Evolutionary conservation across 345 rosid genomes (phyloP).

Genomic region (Excoecaria cochinchinensis): DNA sequence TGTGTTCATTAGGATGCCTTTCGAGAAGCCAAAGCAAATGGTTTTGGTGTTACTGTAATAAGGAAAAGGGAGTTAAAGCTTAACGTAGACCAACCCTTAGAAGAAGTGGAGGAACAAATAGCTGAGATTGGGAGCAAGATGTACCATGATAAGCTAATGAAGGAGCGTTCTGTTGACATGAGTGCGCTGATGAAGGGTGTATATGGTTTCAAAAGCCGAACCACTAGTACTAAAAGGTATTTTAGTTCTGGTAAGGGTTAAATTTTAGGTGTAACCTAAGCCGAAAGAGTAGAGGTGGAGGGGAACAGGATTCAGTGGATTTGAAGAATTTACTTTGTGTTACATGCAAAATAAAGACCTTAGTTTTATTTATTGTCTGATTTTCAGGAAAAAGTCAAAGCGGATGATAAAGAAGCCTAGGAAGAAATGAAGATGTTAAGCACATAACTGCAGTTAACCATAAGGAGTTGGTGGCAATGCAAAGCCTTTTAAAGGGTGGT

Average conservation of each 20-base stretch:
- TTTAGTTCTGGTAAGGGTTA: neutral
- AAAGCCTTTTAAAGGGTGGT: neutral
- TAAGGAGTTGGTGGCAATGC: neutral
- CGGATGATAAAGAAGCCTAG: slow-evolving; percentile 34
- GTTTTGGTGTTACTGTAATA: slow-evolving; percentile 77
- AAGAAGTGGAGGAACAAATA: slow-evolving; percentile 78
- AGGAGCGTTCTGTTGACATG: slow-evolving; percentile 71
- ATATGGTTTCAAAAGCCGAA: slow-evolving; percentile 37
- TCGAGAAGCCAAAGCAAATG: slow-evolving; percentile 83
- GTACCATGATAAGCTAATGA: slow-evolving; percentile 75
- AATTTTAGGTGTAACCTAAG: slow-evolving; percentile 1
- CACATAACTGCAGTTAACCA: neutral
- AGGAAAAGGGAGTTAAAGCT: slow-evolving; percentile 71
- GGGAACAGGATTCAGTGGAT: neutral
- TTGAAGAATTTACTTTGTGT: slow-evolving; percentile 1
- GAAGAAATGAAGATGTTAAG: slow-evolving; percentile 24
- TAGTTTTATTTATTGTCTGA: neutral
- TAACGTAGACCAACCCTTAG: slow-evolving; percentile 74
- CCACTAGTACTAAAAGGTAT: slow-evolving; percentile 38
- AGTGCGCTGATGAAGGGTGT: slow-evolving; percentile 81
- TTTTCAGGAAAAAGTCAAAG: slow-evolving; percentile 36
- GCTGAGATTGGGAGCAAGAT: slow-evolving; percentile 82
- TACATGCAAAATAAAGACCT: neutral
- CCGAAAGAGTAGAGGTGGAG: too few relatives aligned
- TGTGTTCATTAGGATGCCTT: slow-evolving; percentile 57